Evolutionary conservation across 2,329 filamentous ascomycete genomes (phyloP).

Genomic region (Teratosphaeria viscida): DNA sequence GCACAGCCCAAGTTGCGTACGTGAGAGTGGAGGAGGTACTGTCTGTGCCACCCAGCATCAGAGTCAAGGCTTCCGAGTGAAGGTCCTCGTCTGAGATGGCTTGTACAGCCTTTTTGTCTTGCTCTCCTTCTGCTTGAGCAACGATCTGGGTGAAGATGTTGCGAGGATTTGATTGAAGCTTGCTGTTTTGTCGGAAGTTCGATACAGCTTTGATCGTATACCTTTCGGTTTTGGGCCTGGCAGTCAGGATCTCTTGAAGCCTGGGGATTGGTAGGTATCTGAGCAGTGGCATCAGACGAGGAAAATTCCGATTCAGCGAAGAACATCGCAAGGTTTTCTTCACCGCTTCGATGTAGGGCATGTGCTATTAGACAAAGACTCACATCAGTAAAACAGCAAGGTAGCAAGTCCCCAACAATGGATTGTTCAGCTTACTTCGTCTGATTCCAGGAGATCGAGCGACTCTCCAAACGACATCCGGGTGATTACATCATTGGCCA

Average conservation of each 20-base stretch:
- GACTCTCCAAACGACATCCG: neutral
- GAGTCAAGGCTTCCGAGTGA: neutral
- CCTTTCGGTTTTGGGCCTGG: neutral
- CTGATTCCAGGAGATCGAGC: neutral
- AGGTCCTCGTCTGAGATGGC: neutral
- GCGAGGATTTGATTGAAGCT: neutral
- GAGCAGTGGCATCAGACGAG: neutral
- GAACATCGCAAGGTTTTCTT: neutral
- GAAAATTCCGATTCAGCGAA: neutral
- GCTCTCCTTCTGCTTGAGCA: neutral
- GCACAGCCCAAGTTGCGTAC: neutral
- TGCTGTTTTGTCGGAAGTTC: neutral
- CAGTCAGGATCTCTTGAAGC: neutral
- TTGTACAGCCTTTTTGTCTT: neutral
- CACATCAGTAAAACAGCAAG: neutral
- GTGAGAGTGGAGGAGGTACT: neutral
- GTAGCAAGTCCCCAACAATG: neutral
- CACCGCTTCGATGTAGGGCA: neutral
- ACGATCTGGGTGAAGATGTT: neutral
- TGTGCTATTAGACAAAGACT: neutral
- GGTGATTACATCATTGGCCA: neutral
- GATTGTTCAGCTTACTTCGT: neutral
- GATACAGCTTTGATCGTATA: neutral
- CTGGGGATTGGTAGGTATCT: neutral
- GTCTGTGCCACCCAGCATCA: neutral